These are phyloP conservation scores for Dipteronia dyeriana DNA, from an alignment of 345 rosid genomes.

Conservation along the genomic window DNA sequence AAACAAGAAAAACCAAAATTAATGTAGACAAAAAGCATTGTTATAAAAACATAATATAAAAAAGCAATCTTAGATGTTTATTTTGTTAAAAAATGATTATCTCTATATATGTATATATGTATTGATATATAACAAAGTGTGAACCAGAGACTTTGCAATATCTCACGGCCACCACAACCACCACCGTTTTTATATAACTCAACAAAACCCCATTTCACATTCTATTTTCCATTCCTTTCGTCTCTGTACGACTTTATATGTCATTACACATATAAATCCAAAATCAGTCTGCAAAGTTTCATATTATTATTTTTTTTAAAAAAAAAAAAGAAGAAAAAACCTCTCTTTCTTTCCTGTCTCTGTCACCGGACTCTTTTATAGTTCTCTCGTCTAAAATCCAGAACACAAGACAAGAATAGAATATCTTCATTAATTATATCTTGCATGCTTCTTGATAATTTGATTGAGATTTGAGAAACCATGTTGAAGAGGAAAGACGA, in stretches of 20 bases:
- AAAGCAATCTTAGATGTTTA: too few relatives aligned
- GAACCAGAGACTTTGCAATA: neutral
- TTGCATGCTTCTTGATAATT: too few relatives aligned
- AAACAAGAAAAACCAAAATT: neutral
- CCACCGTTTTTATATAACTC: neutral
- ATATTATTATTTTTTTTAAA: too few relatives aligned
- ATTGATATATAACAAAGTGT: neutral
- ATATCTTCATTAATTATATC: neutral
- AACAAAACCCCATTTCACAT: neutral
- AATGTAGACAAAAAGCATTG: neutral
- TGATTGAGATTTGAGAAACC: neutral
- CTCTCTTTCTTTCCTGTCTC: neutral
- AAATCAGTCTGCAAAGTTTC: neutral
- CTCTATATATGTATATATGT: too few relatives aligned
- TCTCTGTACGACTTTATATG: neutral
- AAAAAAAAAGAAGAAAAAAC: neutral
- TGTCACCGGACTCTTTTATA: neutral
- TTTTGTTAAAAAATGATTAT: too few relatives aligned
- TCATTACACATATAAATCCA: slow-evolving; percentile 1
- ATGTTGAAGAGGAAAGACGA: slow-evolving; percentile 19
- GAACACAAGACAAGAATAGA: too few relatives aligned
- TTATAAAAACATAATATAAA: neutral
- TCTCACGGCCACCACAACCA: neutral
- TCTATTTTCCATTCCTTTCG: neutral
- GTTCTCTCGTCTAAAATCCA: neutral